Evolutionary conservation across 495 filamentous ascomycete genomes (phyloP).

Genomic region (Glonium stellatum): DNA sequence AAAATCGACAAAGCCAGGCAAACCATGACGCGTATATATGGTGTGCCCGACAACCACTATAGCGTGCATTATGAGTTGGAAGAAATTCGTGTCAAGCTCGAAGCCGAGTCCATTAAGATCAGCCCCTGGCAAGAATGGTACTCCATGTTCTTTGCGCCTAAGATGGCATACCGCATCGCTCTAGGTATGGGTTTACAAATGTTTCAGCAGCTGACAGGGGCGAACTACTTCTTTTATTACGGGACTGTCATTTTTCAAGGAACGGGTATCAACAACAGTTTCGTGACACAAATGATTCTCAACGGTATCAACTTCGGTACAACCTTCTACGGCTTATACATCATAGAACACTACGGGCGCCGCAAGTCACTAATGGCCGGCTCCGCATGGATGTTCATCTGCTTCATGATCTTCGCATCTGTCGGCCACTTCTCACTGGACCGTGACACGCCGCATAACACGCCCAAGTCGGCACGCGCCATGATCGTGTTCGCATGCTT

Average conservation of each 20-base stretch:
- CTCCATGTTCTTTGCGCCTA: slow-evolving; percentile 27
- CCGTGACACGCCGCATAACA: neutral
- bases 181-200: slow-evolving; percentile 26
- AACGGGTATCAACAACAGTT: slow-evolving; percentile 30
- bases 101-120: slow-evolving; percentile 23
- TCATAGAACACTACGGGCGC: slow-evolving; percentile 37
- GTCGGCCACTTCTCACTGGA: slow-evolving; percentile 35
- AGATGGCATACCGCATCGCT: slow-evolving; percentile 24
- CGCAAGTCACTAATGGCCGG: slow-evolving; percentile 32
- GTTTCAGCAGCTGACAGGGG: slow-evolving; percentile 33
- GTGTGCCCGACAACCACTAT: slow-evolving; percentile 56
- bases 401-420: slow-evolving; percentile 37
- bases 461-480: neutral
- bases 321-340: slow-evolving; percentile 35
- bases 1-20: slow-evolving; percentile 47
- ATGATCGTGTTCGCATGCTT: slow-evolving; percentile 25
- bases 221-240: slow-evolving; percentile 47
- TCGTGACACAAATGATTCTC: slow-evolving; percentile 34
- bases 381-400: slow-evolving; percentile 36
- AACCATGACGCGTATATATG: slow-evolving; percentile 66
- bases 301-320: slow-evolving; percentile 36
- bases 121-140: slow-evolving; percentile 13
- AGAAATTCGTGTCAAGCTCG: slow-evolving; percentile 45
- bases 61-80: slow-evolving; percentile 61
- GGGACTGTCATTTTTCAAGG: slow-evolving; percentile 34